Evolutionary conservation across 2,329 filamentous ascomycete species (phyloP).

Genomic region (Claviceps maximensis): DNA sequence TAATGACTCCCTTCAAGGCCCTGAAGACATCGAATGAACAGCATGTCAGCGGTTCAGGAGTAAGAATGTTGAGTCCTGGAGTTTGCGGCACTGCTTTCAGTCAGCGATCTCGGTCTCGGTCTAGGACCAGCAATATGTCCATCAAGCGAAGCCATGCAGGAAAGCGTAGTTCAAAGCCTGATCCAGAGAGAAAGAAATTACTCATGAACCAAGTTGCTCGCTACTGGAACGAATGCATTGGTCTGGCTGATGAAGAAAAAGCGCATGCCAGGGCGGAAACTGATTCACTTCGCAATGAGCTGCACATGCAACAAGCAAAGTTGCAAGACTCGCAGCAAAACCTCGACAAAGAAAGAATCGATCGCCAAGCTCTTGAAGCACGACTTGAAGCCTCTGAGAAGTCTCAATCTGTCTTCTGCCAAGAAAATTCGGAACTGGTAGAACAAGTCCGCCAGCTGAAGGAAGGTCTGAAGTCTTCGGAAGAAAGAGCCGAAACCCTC

Average conservation of each 20-base stretch:
- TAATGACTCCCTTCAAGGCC: conserved; percentile 9
- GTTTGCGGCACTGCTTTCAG: background rate
- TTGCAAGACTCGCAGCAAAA: conserved; percentile 9
- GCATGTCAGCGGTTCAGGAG: background rate
- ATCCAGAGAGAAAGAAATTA: conserved; percentile 14
- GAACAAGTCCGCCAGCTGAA: conserved; percentile 16
- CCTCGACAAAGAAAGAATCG: conserved; percentile 11
- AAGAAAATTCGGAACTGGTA: conserved; percentile 14
- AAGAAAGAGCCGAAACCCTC: conserved; percentile 9
- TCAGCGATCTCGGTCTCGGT: conserved; percentile 14
- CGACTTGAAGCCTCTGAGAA: conserved; percentile 15
- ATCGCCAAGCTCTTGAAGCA: conserved; percentile 12
- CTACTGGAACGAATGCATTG: conserved; percentile 22
- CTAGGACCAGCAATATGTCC: conserved; percentile 21
- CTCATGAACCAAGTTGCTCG: conserved; percentile 20
- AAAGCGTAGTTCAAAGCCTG: conserved; percentile 7
- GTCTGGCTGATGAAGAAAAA: conserved; percentile 17
- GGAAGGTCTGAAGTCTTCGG: conserved; percentile 13
- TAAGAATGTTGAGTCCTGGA: background rate
- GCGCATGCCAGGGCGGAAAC: conserved; percentile 15
- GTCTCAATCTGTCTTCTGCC: conserved; percentile 9
- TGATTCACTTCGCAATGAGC: conserved; percentile 13
- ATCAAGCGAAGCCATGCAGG: conserved; percentile 13
- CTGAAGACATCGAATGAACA: conserved; percentile 1
- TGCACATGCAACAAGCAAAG: conserved; percentile 9